phyloP scores from a whole-genome alignment of 2,329 filamentous ascomycete species.

The Fusarium sp. region DNA sequence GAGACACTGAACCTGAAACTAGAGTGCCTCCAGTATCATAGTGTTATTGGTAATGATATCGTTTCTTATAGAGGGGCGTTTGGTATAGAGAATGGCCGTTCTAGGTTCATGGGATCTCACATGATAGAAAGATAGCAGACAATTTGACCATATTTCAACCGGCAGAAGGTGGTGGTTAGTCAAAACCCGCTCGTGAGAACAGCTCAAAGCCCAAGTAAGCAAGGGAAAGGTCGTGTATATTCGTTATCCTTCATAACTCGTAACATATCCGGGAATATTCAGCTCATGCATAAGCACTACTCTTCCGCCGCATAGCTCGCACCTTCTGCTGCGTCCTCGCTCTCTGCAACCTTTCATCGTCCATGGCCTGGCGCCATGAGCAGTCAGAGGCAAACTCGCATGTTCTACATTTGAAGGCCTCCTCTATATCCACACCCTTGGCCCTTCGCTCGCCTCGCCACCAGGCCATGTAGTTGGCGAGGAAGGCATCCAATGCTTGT shows the following conservation, averaged over 20 bases:
- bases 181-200: not conserved
- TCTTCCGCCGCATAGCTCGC: conserved; percentile 29
- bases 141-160: not conserved
- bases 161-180: not conserved
- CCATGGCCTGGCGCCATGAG: conserved; percentile 79
- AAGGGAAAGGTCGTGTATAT: not conserved
- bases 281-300: conserved; percentile 10
- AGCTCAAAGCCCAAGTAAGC: not conserved
- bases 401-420: conserved; percentile 87
- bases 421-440: conserved; percentile 81
- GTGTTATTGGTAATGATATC: not conserved
- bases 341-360: conserved; percentile 63
- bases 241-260: conserved; percentile 33
- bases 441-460: conserved; percentile 83
- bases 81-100: not conserved
- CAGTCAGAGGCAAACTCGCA: conserved; percentile 88
- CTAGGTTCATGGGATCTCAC: not conserved
- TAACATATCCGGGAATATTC: conserved; percentile 19
- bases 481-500: conserved; percentile 71
- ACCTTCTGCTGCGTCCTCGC: conserved; percentile 39
- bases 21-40: not conserved
- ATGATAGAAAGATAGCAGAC: not conserved
- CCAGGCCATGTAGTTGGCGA: conserved; percentile 81
- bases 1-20: conserved; percentile 25
- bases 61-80: not conserved